phyloP scores from a whole-genome alignment of 2,329 filamentous ascomycete species.

The Aureobasidium pullulans region DNA sequence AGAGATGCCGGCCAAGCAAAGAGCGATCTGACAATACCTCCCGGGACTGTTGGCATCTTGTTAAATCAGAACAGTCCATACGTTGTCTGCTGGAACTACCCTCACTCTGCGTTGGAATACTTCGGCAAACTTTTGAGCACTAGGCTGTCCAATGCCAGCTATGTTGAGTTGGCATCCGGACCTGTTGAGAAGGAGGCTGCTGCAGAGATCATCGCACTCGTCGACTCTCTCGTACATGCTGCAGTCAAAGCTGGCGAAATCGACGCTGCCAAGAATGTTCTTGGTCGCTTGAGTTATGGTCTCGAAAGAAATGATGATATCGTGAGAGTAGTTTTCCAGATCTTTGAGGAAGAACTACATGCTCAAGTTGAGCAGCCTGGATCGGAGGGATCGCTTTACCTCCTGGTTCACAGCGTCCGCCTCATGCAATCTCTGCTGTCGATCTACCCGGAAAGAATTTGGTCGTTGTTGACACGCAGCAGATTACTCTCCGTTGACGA shows the following conservation, averaged over 20 bases:
- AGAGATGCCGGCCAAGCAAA: slow-evolving; percentile 14
- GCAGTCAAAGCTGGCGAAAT: slow-evolving; percentile 23
- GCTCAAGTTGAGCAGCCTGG: slow-evolving; percentile 46
- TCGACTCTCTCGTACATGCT: slow-evolving; percentile 59
- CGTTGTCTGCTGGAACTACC: slow-evolving; percentile 65
- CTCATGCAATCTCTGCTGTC: slow-evolving; percentile 69
- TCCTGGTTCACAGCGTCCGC: slow-evolving; percentile 68
- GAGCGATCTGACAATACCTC: slow-evolving; percentile 54
- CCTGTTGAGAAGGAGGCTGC: slow-evolving; percentile 53
- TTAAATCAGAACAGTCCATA: slow-evolving; percentile 70
- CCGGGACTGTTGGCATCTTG: slow-evolving; percentile 62
- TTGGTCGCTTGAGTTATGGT: slow-evolving; percentile 44
- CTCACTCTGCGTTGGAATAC: slow-evolving; percentile 72
- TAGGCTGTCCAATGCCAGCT: slow-evolving; percentile 50
- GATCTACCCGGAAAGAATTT: slow-evolving; percentile 73
- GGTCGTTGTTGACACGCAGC: slow-evolving; percentile 81
- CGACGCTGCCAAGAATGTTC: slow-evolving; percentile 37
- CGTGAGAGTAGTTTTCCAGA: slow-evolving; percentile 72
- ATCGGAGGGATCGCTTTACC: slow-evolving; percentile 54
- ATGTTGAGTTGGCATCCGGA: slow-evolving; percentile 39
- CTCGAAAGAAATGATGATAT: slow-evolving; percentile 60
- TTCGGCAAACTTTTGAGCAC: slow-evolving; percentile 70
- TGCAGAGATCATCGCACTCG: slow-evolving; percentile 64
- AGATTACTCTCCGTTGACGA: slow-evolving; percentile 70
- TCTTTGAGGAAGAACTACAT: slow-evolving; percentile 64